Conservation (phyloP, 176 grass and related monocot genomes). For the Tillandsia fasciculata region DNA sequence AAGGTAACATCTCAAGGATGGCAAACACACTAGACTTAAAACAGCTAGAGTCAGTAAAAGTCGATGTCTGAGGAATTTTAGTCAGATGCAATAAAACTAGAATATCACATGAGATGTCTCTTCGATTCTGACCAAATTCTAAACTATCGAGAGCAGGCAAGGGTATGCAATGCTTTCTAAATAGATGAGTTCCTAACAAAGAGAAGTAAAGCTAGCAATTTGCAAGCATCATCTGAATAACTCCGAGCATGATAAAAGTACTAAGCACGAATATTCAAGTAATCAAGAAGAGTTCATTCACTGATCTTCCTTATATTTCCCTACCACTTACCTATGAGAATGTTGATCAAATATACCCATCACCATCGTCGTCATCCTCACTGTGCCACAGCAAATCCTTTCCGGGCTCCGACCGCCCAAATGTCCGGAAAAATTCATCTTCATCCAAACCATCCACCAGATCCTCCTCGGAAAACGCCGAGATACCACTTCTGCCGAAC, state of each 20-base stretch:
- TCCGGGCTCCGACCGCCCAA: not conserved
- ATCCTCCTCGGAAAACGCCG: conserved; percentile 48
- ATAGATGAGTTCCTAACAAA: no score
- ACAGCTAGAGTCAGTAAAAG: no score
- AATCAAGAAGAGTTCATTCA: not conserved
- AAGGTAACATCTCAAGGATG: no score
- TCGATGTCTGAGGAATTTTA: no score
- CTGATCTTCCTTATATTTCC: not conserved
- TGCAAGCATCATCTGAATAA: not conserved
- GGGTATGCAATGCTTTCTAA: no score
- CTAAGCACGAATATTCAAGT: not conserved
- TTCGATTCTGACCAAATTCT: no score
- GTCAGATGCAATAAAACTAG: no score
- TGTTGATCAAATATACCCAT: conserved; percentile 37
- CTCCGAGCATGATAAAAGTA: not conserved
- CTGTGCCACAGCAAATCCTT: conserved; percentile 37
- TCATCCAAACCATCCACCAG: conserved; percentile 34
- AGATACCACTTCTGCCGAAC: conserved; percentile 22
- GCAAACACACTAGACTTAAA: no score
- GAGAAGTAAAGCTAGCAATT: not conserved
- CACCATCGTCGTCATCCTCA: conserved; percentile 42
- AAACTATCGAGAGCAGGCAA: no score
- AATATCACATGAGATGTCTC: no score
- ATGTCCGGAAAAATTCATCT: not conserved
- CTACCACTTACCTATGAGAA: not conserved